phyloP scores from a whole-genome alignment of 2,329 filamentous ascomycete species.

The Neofusicoccum parvum region DNA sequence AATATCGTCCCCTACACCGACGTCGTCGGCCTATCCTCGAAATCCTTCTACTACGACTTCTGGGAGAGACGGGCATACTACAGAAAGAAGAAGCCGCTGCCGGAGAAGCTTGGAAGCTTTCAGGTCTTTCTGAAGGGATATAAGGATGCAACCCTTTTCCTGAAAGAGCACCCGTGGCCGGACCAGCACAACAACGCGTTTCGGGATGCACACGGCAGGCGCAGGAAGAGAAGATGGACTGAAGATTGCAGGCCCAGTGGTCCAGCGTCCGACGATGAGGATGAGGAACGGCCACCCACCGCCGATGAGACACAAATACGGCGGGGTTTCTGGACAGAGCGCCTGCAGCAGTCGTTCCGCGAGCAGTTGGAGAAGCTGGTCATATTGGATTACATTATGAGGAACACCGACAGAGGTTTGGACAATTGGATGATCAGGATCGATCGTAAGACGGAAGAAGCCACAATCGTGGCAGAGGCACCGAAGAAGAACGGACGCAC shows the following conservation, averaged over 20 bases:
- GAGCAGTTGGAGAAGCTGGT: constrained; percentile 97
- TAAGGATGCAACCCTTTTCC: constrained; percentile 94
- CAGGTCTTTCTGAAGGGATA: constrained; percentile 97
- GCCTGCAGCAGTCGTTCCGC: constrained; percentile 85
- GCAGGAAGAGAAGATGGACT: constrained; percentile 69
- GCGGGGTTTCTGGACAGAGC: constrained; percentile 81
- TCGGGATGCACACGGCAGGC: constrained; percentile 66
- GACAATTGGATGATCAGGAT: constrained; percentile 99
- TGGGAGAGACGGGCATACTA: constrained; percentile 91
- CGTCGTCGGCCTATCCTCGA: constrained; percentile 90
- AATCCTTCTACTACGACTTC: constrained; percentile 97
- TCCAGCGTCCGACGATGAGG: constrained; percentile 63
- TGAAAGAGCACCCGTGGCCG: constrained; percentile 95
- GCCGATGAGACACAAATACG: constrained; percentile 41
- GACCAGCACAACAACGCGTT: constrained; percentile 76
- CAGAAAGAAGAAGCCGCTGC: constrained; percentile 81
- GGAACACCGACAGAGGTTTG: constrained; percentile 92
- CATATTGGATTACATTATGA: constrained; percentile 98
- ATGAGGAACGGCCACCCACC: constrained; percentile 51
- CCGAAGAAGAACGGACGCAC: constrained; percentile 61
- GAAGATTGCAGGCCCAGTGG: constrained; percentile 76
- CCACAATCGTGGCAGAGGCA: constrained; percentile 84
- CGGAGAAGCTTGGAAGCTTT: constrained; percentile 91
- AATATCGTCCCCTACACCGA: constrained; percentile 96
- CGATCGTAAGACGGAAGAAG: constrained; percentile 79